Evolutionary conservation across 768 basidiomycete species (phyloP).

Genomic region (Mrakia frigida): DNA sequence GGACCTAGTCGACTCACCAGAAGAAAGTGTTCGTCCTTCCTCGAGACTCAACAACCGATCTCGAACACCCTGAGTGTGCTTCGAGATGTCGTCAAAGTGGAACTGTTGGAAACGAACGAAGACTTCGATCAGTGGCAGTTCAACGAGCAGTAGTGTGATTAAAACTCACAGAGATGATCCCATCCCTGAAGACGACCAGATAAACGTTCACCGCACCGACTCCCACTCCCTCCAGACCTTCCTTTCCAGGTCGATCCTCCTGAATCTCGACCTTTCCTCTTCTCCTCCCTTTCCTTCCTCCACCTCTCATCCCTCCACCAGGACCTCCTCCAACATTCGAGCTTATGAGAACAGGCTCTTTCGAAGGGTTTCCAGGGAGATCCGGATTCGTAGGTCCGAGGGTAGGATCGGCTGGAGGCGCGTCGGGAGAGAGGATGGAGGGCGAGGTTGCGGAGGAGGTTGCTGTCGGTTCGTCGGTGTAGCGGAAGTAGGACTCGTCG

Average conservation of each 20-base stretch:
- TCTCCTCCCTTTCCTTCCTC: constrained; percentile 20
- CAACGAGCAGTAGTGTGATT: too few relatives aligned
- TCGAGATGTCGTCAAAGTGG: constrained; percentile 83
- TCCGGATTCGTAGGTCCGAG: constrained; percentile 24
- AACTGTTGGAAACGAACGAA: constrained; percentile 53
- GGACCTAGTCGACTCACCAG: constrained; percentile 52
- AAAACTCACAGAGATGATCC: constrained; percentile 54
- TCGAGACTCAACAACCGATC: constrained; percentile 64
- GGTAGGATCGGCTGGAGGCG: constrained; percentile 1
- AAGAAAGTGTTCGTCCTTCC: constrained; percentile 61
- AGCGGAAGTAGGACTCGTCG: constrained; percentile 53
- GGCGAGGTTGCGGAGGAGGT: not conserved
- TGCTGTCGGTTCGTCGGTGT: constrained; percentile 38
- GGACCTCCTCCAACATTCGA: not conserved
- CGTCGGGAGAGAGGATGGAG: constrained; percentile 4
- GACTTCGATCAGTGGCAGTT: not conserved
- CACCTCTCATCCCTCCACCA: not conserved
- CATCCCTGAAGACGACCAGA: constrained; percentile 79
- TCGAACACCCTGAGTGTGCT: constrained; percentile 71
- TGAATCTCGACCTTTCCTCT: constrained; percentile 47
- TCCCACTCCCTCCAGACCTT: constrained; percentile 49
- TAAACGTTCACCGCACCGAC: constrained; percentile 81
- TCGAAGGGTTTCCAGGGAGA: constrained; percentile 11
- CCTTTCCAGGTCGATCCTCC: constrained; percentile 48
- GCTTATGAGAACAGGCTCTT: constrained; percentile 13